A percentile compares a stretch with the other conserved stretches of the same genome.
phyloP scores from a whole-genome alignment of 768 basidiomycete genomes.

The Ramaria sp. region DNA sequence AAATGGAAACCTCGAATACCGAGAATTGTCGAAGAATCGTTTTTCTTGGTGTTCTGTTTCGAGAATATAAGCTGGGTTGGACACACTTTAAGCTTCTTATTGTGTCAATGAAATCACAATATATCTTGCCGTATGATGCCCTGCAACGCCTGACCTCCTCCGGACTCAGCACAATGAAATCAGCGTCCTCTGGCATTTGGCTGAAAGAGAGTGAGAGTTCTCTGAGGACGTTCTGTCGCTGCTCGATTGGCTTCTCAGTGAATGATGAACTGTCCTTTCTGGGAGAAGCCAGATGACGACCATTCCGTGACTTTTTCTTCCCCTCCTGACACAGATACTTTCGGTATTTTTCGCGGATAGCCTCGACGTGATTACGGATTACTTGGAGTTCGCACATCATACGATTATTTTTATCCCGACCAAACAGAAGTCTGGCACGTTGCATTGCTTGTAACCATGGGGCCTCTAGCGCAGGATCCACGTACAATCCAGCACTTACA shows the following conservation, averaged over 20 bases:
- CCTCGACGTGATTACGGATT: conserved; percentile 32
- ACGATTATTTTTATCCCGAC: neutral
- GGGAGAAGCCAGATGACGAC: neutral
- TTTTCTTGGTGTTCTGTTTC: conserved; percentile 1
- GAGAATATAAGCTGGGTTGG: neutral
- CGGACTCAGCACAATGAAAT: neutral
- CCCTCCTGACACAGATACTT: conserved; percentile 13
- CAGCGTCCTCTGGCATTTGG: conserved; percentile 17
- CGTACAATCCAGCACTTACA: neutral
- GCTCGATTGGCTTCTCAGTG: conserved; percentile 29
- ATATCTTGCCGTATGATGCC: conserved; percentile 3
- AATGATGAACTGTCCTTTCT: conserved; percentile 18
- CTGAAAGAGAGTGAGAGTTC: conserved; percentile 31
- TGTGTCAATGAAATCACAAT: neutral
- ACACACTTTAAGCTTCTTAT: neutral
- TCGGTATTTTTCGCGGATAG: conserved; percentile 19
- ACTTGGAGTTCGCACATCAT: conserved; percentile 24
- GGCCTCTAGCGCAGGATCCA: conserved; percentile 19
- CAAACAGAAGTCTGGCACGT: conserved; percentile 14
- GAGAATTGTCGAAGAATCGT: neutral
- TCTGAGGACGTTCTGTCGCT: conserved; percentile 37
- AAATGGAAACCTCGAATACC: conserved; percentile 30
- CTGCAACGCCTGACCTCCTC: neutral
- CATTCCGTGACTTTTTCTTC: neutral
- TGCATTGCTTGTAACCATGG: conserved; percentile 29